Base-by-base conservation (phyloP, 176 grass and related monocot genomes). In the Cenchrus purpureus region DNA sequence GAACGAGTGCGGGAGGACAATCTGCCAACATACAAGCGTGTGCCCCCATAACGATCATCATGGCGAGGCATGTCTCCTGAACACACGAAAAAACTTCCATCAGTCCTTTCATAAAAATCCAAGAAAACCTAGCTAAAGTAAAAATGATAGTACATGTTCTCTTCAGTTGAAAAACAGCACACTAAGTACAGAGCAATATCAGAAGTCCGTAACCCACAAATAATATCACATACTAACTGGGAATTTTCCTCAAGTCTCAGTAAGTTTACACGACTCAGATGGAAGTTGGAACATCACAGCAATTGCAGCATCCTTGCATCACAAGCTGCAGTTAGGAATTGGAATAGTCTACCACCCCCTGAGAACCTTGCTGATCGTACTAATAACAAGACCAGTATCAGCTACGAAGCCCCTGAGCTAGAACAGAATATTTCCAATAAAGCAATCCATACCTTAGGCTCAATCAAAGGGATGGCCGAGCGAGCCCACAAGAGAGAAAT, bases 61-160 rank as follows among this genome's bases (percentile, higher is more conserved):
- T 99, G 73, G 79, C 97, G 97, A 88, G 94, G 97, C 97, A 99
- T 82, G 16, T 99, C 77, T 96, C 87, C 96, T 96, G 86, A 60
- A 88, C n/a, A 87, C 6, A 79, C 72, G 37, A 84, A 72, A 68
- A 68, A 74, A 2, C 32, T 3, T 25, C 20, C 5, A 44, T 92
- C 63, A 84, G 28, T 69, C 25, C 1, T 58, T 45, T 6, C 12
- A 50, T 4, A 3, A 28, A 31, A 65, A 42, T 6, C 20, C 4
- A 8, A 12, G 50, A 3, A 40, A 31, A 43, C 0, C 0, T 50
- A 17, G 19, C 55, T 44, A 16, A 16, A n/a, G 25, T 49, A 29
- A 25, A 40, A 10, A 45, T 1, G 54, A 15, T 2, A 79, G 44
- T 37, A 25, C 22, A 55, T 20, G 37, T 19, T 13, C 25, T 10